Percentiles rank a stretch among this genome's conserved stretches.
Conservation (phyloP, 176 grass and related monocot genomes). For the Aegilops bicornis region DNA sequence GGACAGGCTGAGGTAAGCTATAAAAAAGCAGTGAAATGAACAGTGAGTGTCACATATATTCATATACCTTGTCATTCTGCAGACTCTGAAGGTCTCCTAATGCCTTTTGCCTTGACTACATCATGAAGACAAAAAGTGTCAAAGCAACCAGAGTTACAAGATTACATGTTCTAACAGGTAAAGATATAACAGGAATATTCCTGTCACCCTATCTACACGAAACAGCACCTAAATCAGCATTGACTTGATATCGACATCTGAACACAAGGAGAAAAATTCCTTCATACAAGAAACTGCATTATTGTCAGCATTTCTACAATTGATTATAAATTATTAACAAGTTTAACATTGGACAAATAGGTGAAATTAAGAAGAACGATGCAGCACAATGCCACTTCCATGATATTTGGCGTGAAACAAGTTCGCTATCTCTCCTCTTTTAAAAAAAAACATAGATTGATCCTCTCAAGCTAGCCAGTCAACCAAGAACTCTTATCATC, state of each 20-base stretch:
- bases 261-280: constrained; percentile 3
- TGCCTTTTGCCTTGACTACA: constrained; percentile 95
- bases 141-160: constrained; percentile 21
- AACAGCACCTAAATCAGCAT: constrained; percentile 9
- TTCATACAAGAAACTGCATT: neutral
- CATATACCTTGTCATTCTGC: constrained; percentile 89
- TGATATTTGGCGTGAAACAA: constrained; percentile 21
- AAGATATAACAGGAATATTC: neutral
- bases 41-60: neutral
- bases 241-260: neutral
- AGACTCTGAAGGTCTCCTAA: constrained; percentile 81
- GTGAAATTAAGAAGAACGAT: neutral
- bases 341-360: neutral
- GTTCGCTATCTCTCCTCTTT: neutral
- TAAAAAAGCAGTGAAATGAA: constrained; percentile 1
- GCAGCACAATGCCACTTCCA: neutral
- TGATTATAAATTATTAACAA: neutral
- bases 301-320: constrained; percentile 2
- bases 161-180: constrained; percentile 5
- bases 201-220: neutral
- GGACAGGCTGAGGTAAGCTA: neutral
- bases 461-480: neutral
- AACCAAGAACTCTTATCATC: neutral
- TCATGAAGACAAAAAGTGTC: constrained; percentile 23
- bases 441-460: neutral